phyloP scores from a whole-genome alignment of 495 filamentous ascomycete species.

The Darksidea phi region DNA sequence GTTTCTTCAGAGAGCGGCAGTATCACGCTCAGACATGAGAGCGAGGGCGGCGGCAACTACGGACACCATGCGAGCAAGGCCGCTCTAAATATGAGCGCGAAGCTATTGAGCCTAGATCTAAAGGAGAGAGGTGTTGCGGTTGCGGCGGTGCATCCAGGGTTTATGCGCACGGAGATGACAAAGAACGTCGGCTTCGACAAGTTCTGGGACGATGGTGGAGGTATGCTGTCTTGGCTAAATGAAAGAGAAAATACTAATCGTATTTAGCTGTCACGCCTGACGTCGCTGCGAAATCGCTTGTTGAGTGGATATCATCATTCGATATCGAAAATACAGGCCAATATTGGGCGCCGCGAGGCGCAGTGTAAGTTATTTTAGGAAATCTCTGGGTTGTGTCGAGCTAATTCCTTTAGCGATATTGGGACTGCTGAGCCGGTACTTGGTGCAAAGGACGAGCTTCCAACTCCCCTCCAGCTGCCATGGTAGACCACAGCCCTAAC shows the following conservation, averaged over 20 bases:
- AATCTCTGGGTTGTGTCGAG: too few species aligned
- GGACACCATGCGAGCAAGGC: slow-evolving; percentile 72
- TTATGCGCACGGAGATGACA: slow-evolving; percentile 75
- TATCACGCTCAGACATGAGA: slow-evolving; percentile 65
- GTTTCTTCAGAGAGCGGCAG: slow-evolving; percentile 68
- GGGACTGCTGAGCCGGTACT: slow-evolving; percentile 65
- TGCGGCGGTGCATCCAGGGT: slow-evolving; percentile 68
- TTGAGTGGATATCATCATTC: slow-evolving; percentile 61
- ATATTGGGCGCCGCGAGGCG: slow-evolving; percentile 71
- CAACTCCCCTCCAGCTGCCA: slow-evolving; percentile 66
- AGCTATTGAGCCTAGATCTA: slow-evolving; percentile 65
- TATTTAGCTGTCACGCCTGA: slow-evolving; percentile 61
- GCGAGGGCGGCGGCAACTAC: slow-evolving; percentile 70
- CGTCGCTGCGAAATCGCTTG: slow-evolving; percentile 63
- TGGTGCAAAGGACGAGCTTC: slow-evolving; percentile 55
- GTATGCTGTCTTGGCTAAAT: background rate
- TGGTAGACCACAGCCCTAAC: slow-evolving; percentile 57
- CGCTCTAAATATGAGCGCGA: slow-evolving; percentile 73
- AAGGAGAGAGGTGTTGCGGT: slow-evolving; percentile 63
- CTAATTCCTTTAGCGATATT: slow-evolving; percentile 56
- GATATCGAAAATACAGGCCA: slow-evolving; percentile 65
- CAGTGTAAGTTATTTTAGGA: slow-evolving; percentile 57
- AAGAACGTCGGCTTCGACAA: slow-evolving; percentile 70
- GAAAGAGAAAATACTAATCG: background rate
- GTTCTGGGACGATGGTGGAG: slow-evolving; percentile 30